Evolutionary conservation across 75 land plant species (phyloP).

Genomic region (Chamaecyparis obtusa): DNA sequence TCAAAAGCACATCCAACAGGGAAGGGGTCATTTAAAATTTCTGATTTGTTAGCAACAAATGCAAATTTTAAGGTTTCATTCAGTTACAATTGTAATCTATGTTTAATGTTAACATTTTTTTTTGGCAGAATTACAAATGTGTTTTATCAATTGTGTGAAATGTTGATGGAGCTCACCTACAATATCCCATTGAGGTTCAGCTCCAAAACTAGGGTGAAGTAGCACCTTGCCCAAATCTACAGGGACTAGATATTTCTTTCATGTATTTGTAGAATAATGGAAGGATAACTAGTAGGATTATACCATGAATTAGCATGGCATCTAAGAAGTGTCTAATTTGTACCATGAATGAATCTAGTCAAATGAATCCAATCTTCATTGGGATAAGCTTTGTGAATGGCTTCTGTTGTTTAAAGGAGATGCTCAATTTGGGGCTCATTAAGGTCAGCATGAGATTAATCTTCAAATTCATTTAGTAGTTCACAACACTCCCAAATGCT

Average conservation of each 20-base stretch:
- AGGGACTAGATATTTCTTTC: background rate
- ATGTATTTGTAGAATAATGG: background rate
- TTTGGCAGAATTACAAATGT: too few species aligned
- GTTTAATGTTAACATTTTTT: too few species aligned
- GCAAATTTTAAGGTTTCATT: background rate
- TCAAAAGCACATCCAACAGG: conserved; percentile 90
- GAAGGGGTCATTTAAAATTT: conserved; percentile 63
- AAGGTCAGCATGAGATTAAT: conserved; percentile 81
- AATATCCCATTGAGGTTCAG: conserved; percentile 85
- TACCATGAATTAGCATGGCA: background rate
- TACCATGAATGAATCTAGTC: conserved; percentile 87
- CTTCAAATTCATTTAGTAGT: conserved; percentile 63
- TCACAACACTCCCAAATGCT: conserved; percentile 95
- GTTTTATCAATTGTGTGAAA: background rate
- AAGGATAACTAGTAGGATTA: background rate
- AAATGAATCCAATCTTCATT: conserved; percentile 86
- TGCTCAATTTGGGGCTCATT: conserved; percentile 92
- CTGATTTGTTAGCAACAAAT: background rate
- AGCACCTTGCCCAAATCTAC: conserved; percentile 94
- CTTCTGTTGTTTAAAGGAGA: conserved; percentile 76
- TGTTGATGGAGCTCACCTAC: conserved; percentile 48
- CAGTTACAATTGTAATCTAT: background rate
- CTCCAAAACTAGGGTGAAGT: conserved; percentile 76
- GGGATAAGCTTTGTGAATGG: conserved; percentile 79
- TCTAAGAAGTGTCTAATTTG: background rate